Conservation (phyloP, 1,284 basidiomycete species). For the Meripilus lineatus region DNA sequence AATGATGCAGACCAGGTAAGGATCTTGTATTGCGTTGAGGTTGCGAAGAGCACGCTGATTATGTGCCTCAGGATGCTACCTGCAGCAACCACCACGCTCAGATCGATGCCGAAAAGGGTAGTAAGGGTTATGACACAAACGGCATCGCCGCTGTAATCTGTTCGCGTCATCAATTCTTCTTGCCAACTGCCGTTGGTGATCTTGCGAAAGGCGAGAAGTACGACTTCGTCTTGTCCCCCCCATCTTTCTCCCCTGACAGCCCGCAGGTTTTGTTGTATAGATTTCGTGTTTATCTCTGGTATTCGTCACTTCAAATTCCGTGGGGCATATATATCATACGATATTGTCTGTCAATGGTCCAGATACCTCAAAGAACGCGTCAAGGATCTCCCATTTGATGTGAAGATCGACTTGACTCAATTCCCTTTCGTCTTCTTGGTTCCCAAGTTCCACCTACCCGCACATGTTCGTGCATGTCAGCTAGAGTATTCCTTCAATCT, state of each 20-base stretch:
- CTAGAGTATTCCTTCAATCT: constrained; percentile 17
- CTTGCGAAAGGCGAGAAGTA: constrained; percentile 16
- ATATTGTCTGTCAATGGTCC: constrained; percentile 20
- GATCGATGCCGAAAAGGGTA: not conserved
- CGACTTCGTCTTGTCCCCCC: no score
- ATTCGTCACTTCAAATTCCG: no score
- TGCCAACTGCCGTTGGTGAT: constrained; percentile 13
- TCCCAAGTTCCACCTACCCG: constrained; percentile 18
- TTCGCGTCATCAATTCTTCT: constrained; percentile 9
- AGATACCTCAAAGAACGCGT: constrained; percentile 11
- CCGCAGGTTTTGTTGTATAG: no score
- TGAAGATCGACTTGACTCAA: constrained; percentile 5
- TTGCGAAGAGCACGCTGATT: not conserved
- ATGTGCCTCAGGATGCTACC: not conserved
- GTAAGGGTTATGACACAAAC: constrained; percentile 6
- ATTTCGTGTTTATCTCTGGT: no score
- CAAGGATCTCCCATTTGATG: not conserved
- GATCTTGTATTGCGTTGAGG: no score
- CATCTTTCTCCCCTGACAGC: no score
- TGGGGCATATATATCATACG: constrained; percentile 19
- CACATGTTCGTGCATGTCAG: constrained; percentile 15
- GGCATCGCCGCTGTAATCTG: constrained; percentile 13
- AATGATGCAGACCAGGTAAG: no score
- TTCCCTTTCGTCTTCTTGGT: constrained; percentile 10
- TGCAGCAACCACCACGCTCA: not conserved